Evolutionary conservation across 345 rosid species (phyloP), one percentile per base, ranked within the genome.

Genomic region (Moringa oleifera): DNA sequence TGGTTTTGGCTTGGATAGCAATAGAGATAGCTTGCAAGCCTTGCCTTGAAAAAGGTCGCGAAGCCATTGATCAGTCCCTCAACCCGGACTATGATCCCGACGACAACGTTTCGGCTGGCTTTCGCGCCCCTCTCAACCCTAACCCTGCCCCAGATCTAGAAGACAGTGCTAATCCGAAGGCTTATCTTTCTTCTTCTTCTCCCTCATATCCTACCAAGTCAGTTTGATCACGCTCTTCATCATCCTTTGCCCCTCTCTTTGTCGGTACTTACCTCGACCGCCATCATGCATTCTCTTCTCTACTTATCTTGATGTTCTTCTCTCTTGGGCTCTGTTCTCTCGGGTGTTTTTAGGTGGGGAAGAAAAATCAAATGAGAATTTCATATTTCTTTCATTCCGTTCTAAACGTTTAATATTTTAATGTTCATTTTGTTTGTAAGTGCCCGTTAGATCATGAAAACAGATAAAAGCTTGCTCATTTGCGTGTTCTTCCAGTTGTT

Each of bases 11-110:
- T 12, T 89, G 96, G 92, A 84, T 89, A 47, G 64, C 92, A 59
- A 86, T 89, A 15, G 96, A 89, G 77, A 77, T 89, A 57, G 92
- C 96, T 23, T 89, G 92, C 76, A 86, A 86, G 77, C 96, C 96
- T 51, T 86, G 96, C 64, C 79, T 89, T 7, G 87, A 86, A 15
- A 66, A 58, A 37, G 96, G 96, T 41, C 90, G 91, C 23, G 79
- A 83, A 69, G 96, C 92, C 57, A 82, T 88, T 65, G 90, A 85
- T 73, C 83, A 83, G 59, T 85, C 96, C 57, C 96, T 88, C 33
- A 59, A 88, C 62, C 96, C 96, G 52, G 81, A 88, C 62, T 83
- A 88, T 75, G 96, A 88, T 52, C 90, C 96, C 53, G 91, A 88
- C 76, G 86, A 77, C 66, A 74, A 73, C 61, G 54, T 62, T 36